Conservation (phyloP, 2,329 filamentous ascomycete genomes). For the Juglanconis oblonga region DNA sequence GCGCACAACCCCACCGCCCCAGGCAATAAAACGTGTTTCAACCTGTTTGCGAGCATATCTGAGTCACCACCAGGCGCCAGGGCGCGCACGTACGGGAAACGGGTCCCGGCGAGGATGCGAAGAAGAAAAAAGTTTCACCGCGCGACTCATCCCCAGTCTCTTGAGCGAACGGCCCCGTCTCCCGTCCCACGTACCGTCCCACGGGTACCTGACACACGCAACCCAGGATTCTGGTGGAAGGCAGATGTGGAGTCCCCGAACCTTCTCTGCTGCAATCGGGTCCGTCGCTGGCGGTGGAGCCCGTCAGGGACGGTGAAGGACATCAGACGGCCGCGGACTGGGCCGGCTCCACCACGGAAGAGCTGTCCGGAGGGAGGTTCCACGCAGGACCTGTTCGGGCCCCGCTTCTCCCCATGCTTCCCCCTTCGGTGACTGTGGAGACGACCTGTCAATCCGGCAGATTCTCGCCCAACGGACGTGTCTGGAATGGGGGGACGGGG, state of each 20-base stretch:
- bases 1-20: background rate
- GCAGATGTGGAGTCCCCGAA: background rate
- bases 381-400: background rate
- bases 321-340: background rate
- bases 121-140: slow-evolving; percentile 3
- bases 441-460: slow-evolving; percentile 17
- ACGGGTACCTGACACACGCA: background rate
- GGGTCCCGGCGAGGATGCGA: background rate
- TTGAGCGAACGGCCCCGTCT: background rate
- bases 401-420: slow-evolving; percentile 7
- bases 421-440: background rate
- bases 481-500: background rate
- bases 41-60: background rate
- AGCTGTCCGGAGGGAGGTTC: background rate
- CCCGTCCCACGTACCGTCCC: background rate
- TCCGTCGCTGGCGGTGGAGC: background rate
- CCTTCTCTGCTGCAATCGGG: background rate
- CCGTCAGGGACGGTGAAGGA: background rate
- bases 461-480: slow-evolving; percentile 11
- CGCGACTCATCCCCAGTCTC: background rate
- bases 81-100: background rate
- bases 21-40: slow-evolving; percentile 14
- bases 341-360: slow-evolving; percentile 3
- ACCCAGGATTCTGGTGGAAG: background rate
- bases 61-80: background rate